Evolutionary conservation across 176 grass and related monocot species (phyloP).

Genomic region (Aechmea fasciata): DNA sequence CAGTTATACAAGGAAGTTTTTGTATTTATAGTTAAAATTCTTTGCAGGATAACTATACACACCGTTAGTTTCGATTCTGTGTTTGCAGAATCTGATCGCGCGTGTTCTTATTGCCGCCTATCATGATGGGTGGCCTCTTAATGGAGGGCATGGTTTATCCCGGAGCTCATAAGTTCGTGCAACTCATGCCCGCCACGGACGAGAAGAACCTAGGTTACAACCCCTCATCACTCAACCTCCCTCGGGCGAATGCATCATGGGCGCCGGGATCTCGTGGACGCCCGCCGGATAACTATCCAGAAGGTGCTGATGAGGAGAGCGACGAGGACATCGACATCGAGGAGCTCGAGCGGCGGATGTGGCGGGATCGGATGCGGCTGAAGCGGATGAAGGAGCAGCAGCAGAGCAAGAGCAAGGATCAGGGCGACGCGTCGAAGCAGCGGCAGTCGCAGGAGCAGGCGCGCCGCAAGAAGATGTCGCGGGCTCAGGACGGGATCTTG

Average conservation of each 20-base stretch:
- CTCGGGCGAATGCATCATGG: slow-evolving; percentile 25
- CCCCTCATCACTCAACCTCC: slow-evolving; percentile 7
- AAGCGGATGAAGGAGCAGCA: slow-evolving; percentile 69
- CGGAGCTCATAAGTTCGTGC: slow-evolving; percentile 4
- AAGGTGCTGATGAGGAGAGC: slow-evolving; percentile 16
- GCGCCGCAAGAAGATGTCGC: slow-evolving; percentile 90
- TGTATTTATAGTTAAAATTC: neutral
- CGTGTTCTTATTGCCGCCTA: neutral
- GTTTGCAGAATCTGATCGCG: neutral
- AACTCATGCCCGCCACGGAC: slow-evolving; percentile 1
- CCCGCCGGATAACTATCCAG: slow-evolving; percentile 22
- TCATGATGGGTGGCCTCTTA: slow-evolving; percentile 16
- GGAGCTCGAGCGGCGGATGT: slow-evolving; percentile 77
- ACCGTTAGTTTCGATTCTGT: neutral
- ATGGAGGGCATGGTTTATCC: slow-evolving; percentile 17
- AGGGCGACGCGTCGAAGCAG: slow-evolving; percentile 14
- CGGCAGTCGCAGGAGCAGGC: slow-evolving; percentile 62
- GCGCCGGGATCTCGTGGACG: slow-evolving; percentile 38
- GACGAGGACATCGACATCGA: slow-evolving; percentile 68
- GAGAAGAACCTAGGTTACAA: slow-evolving; percentile 9
- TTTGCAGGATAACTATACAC: too few species aligned
- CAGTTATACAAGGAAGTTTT: neutral
- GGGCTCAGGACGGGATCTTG: slow-evolving; percentile 84
- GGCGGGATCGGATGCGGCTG: slow-evolving; percentile 63
- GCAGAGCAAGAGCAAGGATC: slow-evolving; percentile 11